phyloP scores from a whole-genome alignment of 78 protist species.

The Dictyostelium purpureum region DNA sequence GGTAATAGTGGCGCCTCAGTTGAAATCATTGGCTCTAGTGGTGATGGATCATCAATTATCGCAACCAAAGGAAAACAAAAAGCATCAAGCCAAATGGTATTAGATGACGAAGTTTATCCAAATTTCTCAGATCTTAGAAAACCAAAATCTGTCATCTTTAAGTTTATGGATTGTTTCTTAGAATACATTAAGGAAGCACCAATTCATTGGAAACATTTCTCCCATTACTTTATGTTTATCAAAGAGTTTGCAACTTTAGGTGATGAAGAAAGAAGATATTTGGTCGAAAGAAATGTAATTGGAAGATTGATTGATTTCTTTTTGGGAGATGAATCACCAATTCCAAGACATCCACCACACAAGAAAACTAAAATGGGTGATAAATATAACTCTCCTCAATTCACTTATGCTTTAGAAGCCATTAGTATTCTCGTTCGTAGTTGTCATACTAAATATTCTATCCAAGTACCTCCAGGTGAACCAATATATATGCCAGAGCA shows the following conservation, averaged over 20 bases:
- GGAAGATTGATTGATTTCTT: slow-evolving; percentile 56
- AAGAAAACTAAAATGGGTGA: slow-evolving; percentile 76
- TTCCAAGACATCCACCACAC: slow-evolving; percentile 44
- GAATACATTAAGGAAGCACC: slow-evolving; percentile 48
- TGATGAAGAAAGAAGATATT: slow-evolving; percentile 7
- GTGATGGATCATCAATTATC: neutral
- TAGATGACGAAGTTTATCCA: neutral
- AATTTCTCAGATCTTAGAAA: neutral
- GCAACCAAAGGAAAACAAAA: slow-evolving; percentile 9
- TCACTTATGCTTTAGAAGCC: neutral
- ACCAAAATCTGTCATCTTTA: slow-evolving; percentile 26
- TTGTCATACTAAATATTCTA: slow-evolving; percentile 27
- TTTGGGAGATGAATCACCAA: slow-evolving; percentile 72
- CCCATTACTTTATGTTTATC: slow-evolving; percentile 51
- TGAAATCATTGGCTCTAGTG: no score
- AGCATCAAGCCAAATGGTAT: slow-evolving; percentile 4
- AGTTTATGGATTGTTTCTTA: slow-evolving; percentile 43
- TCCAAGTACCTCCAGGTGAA: neutral
- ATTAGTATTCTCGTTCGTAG: slow-evolving; percentile 10
- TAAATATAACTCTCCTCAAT: slow-evolving; percentile 48
- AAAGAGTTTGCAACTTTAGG: slow-evolving; percentile 57
- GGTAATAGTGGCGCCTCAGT: no score
- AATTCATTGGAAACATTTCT: slow-evolving; percentile 46
- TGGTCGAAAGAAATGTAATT: slow-evolving; percentile 24
- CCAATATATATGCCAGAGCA: neutral